Conservation (phyloP, 2,329 filamentous ascomycete genomes). For the Phialophora chinensis region DNA sequence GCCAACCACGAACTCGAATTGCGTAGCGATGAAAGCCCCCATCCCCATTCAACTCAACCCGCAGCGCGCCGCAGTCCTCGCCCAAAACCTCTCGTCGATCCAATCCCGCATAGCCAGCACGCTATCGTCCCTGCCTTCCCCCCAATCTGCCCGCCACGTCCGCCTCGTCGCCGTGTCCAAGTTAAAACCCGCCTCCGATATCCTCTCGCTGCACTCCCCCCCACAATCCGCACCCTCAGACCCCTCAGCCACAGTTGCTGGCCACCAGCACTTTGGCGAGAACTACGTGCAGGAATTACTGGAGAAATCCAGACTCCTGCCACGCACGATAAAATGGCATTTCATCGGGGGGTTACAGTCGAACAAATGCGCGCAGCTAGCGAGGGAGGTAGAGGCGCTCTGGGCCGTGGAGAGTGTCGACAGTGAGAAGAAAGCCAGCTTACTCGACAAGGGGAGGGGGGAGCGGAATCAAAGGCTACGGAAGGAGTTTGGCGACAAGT, state of each 20-base stretch:
- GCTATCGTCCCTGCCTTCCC: conserved; percentile 86
- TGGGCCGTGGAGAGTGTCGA: conserved; percentile 94
- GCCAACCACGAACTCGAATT: background rate
- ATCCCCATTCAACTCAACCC: conserved; percentile 49
- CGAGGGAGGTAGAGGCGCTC: conserved; percentile 81
- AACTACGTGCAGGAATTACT: conserved; percentile 92
- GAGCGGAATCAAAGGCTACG: conserved; percentile 51
- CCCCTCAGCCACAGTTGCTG: conserved; percentile 18
- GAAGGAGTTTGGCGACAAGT: conserved; percentile 44
- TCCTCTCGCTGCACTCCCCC: conserved; percentile 75
- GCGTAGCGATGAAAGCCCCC: conserved; percentile 27
- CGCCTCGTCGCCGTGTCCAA: conserved; percentile 95
- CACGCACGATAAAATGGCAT: conserved; percentile 82
- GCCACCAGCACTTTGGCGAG: conserved; percentile 80
- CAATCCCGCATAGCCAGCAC: conserved; percentile 43
- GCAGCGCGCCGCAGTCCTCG: conserved; percentile 65
- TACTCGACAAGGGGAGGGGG: conserved; percentile 77
- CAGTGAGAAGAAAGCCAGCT: conserved; percentile 80
- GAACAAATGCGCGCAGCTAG: conserved; percentile 87
- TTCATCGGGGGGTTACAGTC: conserved; percentile 95
- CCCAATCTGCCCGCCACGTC: conserved; percentile 82
- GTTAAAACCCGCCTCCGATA: conserved; percentile 89
- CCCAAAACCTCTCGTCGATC: conserved; percentile 67
- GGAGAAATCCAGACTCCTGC: conserved; percentile 83
- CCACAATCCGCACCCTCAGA: background rate